Conservation (phyloP, 306 rosid species). For the Glycine soja region DNA sequence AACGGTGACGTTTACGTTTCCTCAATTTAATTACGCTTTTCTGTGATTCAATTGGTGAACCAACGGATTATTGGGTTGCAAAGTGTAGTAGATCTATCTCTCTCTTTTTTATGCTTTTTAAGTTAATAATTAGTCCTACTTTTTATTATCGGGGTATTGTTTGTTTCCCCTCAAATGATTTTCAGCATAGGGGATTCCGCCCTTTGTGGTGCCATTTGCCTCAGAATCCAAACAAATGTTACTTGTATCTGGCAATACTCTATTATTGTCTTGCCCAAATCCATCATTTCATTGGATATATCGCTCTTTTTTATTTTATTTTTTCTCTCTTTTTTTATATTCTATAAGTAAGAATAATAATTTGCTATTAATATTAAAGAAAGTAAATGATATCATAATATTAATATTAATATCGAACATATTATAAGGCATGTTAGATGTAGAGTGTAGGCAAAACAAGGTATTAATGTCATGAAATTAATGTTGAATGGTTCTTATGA, state of each 20-base stretch:
- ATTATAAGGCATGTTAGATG: background rate
- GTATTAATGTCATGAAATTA: too few relatives aligned
- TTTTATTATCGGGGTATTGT: background rate
- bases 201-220: slow-evolving; percentile 16
- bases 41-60: background rate
- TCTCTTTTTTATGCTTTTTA: background rate
- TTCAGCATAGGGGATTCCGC: slow-evolving; percentile 1
- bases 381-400: background rate
- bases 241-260: background rate
- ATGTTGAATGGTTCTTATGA: too few relatives aligned
- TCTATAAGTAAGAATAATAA: background rate
- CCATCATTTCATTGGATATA: background rate
- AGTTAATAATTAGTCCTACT: background rate
- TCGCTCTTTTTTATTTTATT: background rate
- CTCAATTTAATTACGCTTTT: slow-evolving; percentile 10
- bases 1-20: slow-evolving; percentile 51
- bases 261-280: slow-evolving; percentile 24
- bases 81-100: slow-evolving; percentile 25
- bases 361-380: background rate
- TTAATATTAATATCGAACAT: background rate
- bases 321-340: background rate
- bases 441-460: background rate
- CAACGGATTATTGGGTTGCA: background rate
- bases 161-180: background rate
- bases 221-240: slow-evolving; percentile 4